Evolutionary conservation across 2,329 filamentous ascomycete species (phyloP), one percentile per base, ranked within the genome.

Genomic region (Fusarium albidum): DNA sequence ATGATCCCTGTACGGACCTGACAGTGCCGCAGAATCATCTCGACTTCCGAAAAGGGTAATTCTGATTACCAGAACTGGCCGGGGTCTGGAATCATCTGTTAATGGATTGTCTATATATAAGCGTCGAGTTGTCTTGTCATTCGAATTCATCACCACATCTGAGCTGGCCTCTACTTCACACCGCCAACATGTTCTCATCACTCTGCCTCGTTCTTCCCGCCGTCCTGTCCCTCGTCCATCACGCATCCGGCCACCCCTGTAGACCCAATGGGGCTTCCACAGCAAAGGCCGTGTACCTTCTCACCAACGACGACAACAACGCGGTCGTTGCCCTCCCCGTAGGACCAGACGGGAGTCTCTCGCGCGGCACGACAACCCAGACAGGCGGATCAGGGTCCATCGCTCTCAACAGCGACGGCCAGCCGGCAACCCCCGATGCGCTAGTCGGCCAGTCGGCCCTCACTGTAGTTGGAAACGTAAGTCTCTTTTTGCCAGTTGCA

Each of bases 251-350:
- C 42, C 12, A 33, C 5, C 41, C 56, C 9, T 44, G 38, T 14
- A 48, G 41, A 13, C 26, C 32, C 3, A 18, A n/a, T 14, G 6
- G 32, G n/a, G n/a, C 44, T 6, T 25, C 29, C 3, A 56, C 46
- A 44, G 39, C 26, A 13, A 81, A 80, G 64, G 82, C 82, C 0
- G 64, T 85, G 14, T 87, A 87, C 67, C 69, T 85, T 47, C 69
- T 84, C 32, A 83, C 79, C 29, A 88, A 87, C 59, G 75, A 80
- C 3, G 59, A 75, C 0, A 55, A 63, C 9, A 83, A 85, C 46
- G 67, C 74, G 0, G 73, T 86, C 3, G 72, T 84, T 2, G 77
- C 82, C 0, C 47, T 86, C 2, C 75, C 77, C 0, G 75, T 86
- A 28, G 70, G 66, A 0, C 38, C 57, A 0, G 71, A 83, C 48